Base-by-base conservation (phyloP, 2,329 filamentous ascomycete species). In the Dactylellina parvicollis region DNA sequence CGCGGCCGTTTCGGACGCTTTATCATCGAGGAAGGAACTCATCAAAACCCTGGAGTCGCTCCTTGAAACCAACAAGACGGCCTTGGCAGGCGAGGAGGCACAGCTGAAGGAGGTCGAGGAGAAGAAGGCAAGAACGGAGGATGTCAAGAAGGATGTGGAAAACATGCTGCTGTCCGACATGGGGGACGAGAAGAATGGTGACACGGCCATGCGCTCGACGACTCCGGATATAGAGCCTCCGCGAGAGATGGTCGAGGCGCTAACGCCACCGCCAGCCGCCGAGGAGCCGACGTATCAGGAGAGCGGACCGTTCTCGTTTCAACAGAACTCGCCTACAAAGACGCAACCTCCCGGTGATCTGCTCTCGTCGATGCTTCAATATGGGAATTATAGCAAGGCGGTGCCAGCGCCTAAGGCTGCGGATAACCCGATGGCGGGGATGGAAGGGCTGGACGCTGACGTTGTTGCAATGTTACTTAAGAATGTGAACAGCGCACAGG, bases 131-230 rank as follows among this genome's bases (percentile, higher is more conserved):
- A 87, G 88, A 64, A 91, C 92, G 14, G 93, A 97, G 77, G 83
- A 85, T 16, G 93, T 92, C 82, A 96, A 96, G 81, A 88, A 89
- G 57, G 90, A 95, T 50, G 92, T 99, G 5, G 95, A 99, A 80
- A 88, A 94, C 76, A 89, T 88, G 52, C 98, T 99, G 76, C 92
- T 99, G 86, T 88, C 90, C 56, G 92, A 91, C 7, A 85, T 96
- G 20, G 87, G 88, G 12, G 86, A 87, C 0, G 85, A 88, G 7
- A 83, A 83, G 59, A 84, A 86, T 66, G 80, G 83, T 52, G 80
- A 80, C 30, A 76, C 77, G 38, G 76, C 64, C 4, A 78, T 78
- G 34, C 81, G 80, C n/a, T 81, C 81, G 36, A 85, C 81, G 74
- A 83, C 83, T 2, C 80, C 81, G 12, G 80, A 84, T 24, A 90